phyloP scores from a whole-genome alignment of 257 asterid species.

The Misopates orontium region DNA sequence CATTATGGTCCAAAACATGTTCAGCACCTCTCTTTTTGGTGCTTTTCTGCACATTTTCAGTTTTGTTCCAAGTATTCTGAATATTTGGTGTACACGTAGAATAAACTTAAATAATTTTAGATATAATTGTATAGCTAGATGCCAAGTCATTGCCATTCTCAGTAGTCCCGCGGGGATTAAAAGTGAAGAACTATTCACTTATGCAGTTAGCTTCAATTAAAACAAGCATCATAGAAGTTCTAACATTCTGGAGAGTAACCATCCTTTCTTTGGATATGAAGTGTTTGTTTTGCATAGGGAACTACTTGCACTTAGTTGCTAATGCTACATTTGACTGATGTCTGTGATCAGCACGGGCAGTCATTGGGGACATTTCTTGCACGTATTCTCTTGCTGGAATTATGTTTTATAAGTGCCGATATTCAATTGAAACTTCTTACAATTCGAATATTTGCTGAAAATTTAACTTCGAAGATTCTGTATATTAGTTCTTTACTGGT shows the following conservation, averaged over 20 bases:
- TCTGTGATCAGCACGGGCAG: too few species aligned
- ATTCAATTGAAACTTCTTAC: neutral
- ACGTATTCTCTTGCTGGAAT: neutral
- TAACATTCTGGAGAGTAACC: neutral
- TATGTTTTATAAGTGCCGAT: neutral
- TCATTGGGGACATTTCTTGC: neutral
- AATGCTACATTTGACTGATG: conserved; percentile 13
- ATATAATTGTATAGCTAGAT: too few species aligned
- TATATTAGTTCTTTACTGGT: neutral
- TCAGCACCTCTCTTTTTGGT: neutral
- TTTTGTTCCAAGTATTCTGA: too few species aligned
- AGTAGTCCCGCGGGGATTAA: neutral
- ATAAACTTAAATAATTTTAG: neutral
- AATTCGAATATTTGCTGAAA: neutral
- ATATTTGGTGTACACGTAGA: too few species aligned
- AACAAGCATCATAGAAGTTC: neutral
- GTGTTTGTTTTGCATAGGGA: neutral
- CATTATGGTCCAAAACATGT: neutral
- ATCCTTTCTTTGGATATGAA: neutral
- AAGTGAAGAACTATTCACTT: neutral
- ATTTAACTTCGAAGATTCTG: neutral
- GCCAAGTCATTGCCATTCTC: conserved; percentile 1
- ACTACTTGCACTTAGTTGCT: neutral
- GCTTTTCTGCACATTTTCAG: too few species aligned
- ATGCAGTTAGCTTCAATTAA: neutral